Percentiles rank a stretch among this genome's conserved stretches.
phyloP scores from a whole-genome alignment of 805 yeast species.

The Isabelozyma pseudorhagii region DNA sequence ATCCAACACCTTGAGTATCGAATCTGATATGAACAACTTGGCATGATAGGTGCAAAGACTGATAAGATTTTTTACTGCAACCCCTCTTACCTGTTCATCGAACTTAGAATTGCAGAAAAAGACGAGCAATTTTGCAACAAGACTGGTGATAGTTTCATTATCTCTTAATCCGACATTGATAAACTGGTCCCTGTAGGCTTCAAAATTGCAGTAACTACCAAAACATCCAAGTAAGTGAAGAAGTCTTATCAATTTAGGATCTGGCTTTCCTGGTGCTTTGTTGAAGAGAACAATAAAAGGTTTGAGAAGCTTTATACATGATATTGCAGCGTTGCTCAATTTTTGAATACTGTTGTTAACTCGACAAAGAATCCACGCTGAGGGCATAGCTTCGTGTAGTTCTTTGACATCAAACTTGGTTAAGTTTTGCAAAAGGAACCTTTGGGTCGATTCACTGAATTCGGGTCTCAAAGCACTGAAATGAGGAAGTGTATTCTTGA shows the following conservation, averaged over 20 bases:
- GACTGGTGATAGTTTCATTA: slow-evolving; percentile 55
- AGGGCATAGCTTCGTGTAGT: slow-evolving; percentile 70
- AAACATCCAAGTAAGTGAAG: slow-evolving; percentile 65
- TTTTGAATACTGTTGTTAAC: slow-evolving; percentile 45
- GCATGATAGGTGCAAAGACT: slow-evolving; percentile 62
- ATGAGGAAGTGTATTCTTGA: slow-evolving; percentile 47
- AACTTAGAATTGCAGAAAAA: slow-evolving; percentile 43
- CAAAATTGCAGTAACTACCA: slow-evolving; percentile 68
- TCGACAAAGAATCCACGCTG: slow-evolving; percentile 55
- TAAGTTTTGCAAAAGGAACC: slow-evolving; percentile 49
- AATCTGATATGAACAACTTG: slow-evolving; percentile 57
- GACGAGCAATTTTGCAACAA: slow-evolving; percentile 57
- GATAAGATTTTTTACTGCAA: slow-evolving; percentile 57
- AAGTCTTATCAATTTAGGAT: slow-evolving; percentile 51
- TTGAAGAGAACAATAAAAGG: slow-evolving; percentile 39
- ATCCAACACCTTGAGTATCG: slow-evolving; percentile 52
- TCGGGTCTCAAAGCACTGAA: slow-evolving; percentile 45
- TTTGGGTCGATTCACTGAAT: slow-evolving; percentile 49
- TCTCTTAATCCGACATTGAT: slow-evolving; percentile 39
- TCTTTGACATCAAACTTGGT: slow-evolving; percentile 62
- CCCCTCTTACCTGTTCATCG: slow-evolving; percentile 36
- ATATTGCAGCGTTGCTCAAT: slow-evolving; percentile 60
- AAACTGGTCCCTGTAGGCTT: slow-evolving; percentile 39
- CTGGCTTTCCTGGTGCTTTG: slow-evolving; percentile 18
- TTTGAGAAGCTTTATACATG: slow-evolving; percentile 51